phyloP scores from a whole-genome alignment of 139 green algal genomes.

The Spirogloea muscicola region DNA sequence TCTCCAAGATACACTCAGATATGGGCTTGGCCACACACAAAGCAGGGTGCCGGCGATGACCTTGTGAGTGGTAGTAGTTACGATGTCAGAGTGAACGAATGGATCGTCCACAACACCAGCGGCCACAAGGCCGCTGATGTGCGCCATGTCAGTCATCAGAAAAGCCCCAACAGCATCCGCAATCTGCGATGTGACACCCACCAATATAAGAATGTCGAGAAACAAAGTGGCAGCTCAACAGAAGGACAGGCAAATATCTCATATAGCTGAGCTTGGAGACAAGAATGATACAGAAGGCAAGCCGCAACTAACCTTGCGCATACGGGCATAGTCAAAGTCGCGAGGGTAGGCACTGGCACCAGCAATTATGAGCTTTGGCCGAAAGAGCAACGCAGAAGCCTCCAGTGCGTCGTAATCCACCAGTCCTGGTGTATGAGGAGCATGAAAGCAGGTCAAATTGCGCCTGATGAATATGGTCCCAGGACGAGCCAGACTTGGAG shows the following conservation, averaged over 20 bases:
- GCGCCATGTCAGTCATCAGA: slow-evolving; percentile 95
- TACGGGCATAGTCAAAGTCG: slow-evolving; percentile 92
- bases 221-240: no score
- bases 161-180: slow-evolving; percentile 68
- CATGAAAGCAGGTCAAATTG: no score
- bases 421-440: no score
- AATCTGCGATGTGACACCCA: slow-evolving; percentile 46
- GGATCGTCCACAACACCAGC: slow-evolving; percentile 61
- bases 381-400: slow-evolving; percentile 72
- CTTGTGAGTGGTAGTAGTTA: slow-evolving; percentile 98
- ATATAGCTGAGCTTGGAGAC: no score
- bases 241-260: no score
- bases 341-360: slow-evolving; percentile 83
- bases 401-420: slow-evolving; percentile 62
- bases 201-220: no score
- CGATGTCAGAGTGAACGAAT: slow-evolving; percentile 67
- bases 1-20: no score
- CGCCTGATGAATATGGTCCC: no score
- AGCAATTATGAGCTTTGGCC: slow-evolving; percentile 60
- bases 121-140: slow-evolving; percentile 79
- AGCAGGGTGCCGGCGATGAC: no score
- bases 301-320: slow-evolving; percentile 60
- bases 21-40: no score
- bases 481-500: no score
- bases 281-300: no score